Evolutionary conservation across 2,329 filamentous ascomycete species (phyloP), one percentile per base, ranked within the genome.

Genomic region (Cercospora zeina): DNA sequence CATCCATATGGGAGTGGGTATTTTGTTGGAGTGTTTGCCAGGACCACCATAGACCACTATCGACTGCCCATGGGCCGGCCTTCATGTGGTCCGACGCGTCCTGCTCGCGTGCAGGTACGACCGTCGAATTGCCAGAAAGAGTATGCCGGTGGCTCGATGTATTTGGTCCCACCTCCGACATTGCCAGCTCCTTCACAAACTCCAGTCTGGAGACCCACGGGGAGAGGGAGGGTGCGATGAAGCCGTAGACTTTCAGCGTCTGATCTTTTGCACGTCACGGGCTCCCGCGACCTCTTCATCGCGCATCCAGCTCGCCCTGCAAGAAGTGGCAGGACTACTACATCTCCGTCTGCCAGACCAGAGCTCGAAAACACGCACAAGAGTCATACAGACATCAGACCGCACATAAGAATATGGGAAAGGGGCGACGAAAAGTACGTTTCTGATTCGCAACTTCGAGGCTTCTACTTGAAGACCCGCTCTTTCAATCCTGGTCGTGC

Each of bases 1-100:
- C 33, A 54, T 56, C 36, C 42, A 62, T 59, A 59, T 62, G 13
- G 47, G 27, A 63, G 59, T 53, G 53, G 58, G 27, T 42, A 57
- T 10, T 9, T 13, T 34, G n/a, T n/a, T 42, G 37, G 16, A 42
- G 37, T 42, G 37, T 42, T 13, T 11, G 31, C 56, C 50, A 33
- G 51, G 45, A 39, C 30, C 24, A 36, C 36, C 42, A 51, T 31
- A 61, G 53, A 57, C 53, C 54, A 57, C 19, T 45, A 19, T 19
- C 36, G 34, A 60, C 21, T 30, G 42, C 61, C 61, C 61, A 57
- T 59, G 42, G 42, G 56, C 33, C 36, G 42, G 56, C 33, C 36
- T 14, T 39, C 47, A 55, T 24, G 49, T 62, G 33, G 37, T 31
- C 36, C 42, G 11, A 27, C 42, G 42, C 21, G 42, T 4, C 24